Percentiles rank a stretch among this genome's conserved stretches.
phyloP scores from a whole-genome alignment of 1,139 yeast species.

The Pichiaceae sp. region DNA sequence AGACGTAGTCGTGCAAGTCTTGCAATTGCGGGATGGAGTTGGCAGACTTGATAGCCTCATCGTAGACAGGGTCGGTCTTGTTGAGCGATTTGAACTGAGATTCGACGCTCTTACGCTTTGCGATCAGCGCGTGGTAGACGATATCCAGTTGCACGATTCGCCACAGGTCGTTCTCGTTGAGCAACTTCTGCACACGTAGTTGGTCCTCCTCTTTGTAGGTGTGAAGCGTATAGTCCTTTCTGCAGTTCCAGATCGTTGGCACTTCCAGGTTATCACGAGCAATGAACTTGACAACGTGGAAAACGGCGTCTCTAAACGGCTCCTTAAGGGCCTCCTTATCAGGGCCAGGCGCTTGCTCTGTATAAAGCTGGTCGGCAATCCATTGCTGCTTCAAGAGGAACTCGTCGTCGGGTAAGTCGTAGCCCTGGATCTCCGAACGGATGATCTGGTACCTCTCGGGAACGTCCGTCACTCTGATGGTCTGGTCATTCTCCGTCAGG shows the following conservation, averaged over 20 bases:
- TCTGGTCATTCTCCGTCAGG: constrained; percentile 88
- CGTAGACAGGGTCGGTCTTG: constrained; percentile 53
- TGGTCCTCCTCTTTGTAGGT: constrained; percentile 42
- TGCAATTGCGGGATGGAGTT: constrained; percentile 72
- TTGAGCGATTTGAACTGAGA: constrained; percentile 48
- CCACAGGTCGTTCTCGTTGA: constrained; percentile 88
- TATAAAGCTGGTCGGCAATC: constrained; percentile 53
- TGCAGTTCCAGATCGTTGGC: constrained; percentile 94
- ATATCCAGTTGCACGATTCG: constrained; percentile 77
- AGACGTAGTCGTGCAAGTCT: constrained; percentile 78
- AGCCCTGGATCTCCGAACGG: constrained; percentile 55
- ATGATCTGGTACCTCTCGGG: constrained; percentile 88
- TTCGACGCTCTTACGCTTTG: constrained; percentile 60
- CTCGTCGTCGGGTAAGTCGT: constrained; percentile 62
- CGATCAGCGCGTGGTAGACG: constrained; percentile 80
- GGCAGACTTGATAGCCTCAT: constrained; percentile 45
- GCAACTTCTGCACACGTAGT: constrained; percentile 42
- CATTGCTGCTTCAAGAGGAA: constrained; percentile 68
- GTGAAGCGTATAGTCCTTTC: constrained; percentile 74
- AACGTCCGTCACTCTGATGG: constrained; percentile 75
- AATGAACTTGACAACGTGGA: constrained; percentile 67
- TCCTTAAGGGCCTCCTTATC: constrained; percentile 27
- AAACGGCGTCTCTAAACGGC: constrained; percentile 66
- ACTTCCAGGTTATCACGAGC: constrained; percentile 79
- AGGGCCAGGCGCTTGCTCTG: constrained; percentile 35